Base-by-base conservation (phyloP, 768 basidiomycete genomes). In the Rhodotorula toruloides region DNA sequence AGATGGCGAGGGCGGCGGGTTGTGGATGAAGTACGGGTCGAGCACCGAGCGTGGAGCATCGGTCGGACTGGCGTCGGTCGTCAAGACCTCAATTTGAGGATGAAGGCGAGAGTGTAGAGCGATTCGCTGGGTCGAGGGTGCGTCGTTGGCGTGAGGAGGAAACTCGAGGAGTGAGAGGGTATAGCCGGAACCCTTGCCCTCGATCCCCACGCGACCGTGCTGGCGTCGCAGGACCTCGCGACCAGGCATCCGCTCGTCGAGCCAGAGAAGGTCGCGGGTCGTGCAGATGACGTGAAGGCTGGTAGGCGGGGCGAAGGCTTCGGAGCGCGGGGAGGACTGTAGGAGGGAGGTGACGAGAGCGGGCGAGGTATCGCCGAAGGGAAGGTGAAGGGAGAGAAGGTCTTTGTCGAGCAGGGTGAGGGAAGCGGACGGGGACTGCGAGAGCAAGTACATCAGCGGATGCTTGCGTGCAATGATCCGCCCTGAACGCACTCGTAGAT, bases 161-260 rank as follows among this genome's bases (percentile, higher is more conserved):
- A 67, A 0, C 32, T 71, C 65, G 12, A 25, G 25, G 11, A 71
- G 39, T 6, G 21, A 22, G 4, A 71, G 55, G 16, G 70, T 64
- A 4, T 55, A 32, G 43, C 67, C 70, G 13, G 11, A 7, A 13
- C 70, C 65, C 32, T 65, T 64, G 2, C 50, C 54, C 7, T 67
- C 61, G n/a, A 50, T 27, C 1, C 70, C 70, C 12, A 52, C 55
- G 17, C 70, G 54, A 9, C 52, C 53, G 37, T 71, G 70, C 17
- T 25, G 25, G 48, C 58, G 55, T 0, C 70, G 59, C 21, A 71
- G 22, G 27, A 64, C 54, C 14, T 58, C 70, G 14, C 57, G 58
- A 4, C 54, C 54, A 1, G 63, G 62, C 70, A 71, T 71, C 2
- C 70, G 43, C 29, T 44, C 52, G 58, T 71, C 70, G 31, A 64